Conservation (phyloP, 139 green algal genomes). For the Monoraphidium neglectum region DNA sequence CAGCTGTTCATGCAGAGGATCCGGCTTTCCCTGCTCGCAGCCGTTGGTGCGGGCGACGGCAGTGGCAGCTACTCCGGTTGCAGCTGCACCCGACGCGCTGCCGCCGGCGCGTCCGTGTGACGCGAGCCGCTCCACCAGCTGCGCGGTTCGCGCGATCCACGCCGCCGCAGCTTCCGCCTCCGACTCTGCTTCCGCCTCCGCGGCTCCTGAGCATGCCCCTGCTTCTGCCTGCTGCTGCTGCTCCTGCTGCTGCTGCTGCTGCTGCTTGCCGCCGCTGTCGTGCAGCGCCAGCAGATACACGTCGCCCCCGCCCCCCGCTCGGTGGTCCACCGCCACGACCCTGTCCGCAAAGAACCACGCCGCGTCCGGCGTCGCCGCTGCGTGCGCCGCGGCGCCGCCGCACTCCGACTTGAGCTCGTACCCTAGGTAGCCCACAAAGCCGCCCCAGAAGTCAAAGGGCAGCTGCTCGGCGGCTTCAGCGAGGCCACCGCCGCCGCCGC, state of each 20-base stretch:
- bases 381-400: constrained; percentile 44
- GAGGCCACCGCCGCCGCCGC: background rate
- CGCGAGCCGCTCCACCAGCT: no score
- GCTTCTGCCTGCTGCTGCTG: constrained; percentile 18
- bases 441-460: constrained; percentile 96
- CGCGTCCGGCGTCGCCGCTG: constrained; percentile 78
- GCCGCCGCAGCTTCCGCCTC: no score
- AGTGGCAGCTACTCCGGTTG: background rate
- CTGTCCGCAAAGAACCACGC: constrained; percentile 88
- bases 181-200: no score
- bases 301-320: constrained; percentile 43
- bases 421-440: constrained; percentile 94
- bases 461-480: constrained; percentile 48
- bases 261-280: constrained; percentile 7
- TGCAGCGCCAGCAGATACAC: constrained; percentile 78
- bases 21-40: no score
- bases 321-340: constrained; percentile 87
- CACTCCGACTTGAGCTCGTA: constrained; percentile 96
- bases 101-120: background rate
- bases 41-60: no score
- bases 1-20: background rate
- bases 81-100: constrained; percentile 24
- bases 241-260: constrained; percentile 17
- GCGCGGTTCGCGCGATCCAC: no score
- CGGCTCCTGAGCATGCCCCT: no score